Percentiles rank a stretch among this genome's conserved stretches.
These are phyloP conservation scores for Trichoderma koningii DNA, from an alignment of 2,329 filamentous ascomycete genomes.

Conservation along the genomic window DNA sequence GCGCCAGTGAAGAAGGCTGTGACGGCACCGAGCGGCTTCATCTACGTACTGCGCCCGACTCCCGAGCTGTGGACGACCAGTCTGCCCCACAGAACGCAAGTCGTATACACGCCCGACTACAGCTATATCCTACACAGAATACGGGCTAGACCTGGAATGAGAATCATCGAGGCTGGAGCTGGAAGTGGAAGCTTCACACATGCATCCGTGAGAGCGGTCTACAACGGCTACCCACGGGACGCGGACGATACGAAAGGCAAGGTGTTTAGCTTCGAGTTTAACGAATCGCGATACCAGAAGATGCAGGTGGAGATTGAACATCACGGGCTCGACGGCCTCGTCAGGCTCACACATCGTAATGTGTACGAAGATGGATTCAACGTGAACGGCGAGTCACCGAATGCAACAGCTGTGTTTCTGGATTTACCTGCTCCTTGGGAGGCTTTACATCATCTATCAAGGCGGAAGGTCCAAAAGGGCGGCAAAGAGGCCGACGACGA, in stretches of 20 bases:
- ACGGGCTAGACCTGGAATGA: conserved; percentile 70
- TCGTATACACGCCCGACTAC: conserved; percentile 85
- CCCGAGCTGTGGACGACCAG: conserved; percentile 82
- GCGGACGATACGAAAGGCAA: conserved; percentile 57
- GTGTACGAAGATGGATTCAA: conserved; percentile 76
- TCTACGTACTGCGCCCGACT: conserved; percentile 76
- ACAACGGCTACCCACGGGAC: conserved; percentile 65
- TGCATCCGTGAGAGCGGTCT: conserved; percentile 73
- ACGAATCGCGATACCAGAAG: conserved; percentile 69
- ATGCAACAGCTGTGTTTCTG: conserved; percentile 72
- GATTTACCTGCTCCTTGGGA: conserved; percentile 82
- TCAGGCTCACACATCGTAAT: conserved; percentile 75
- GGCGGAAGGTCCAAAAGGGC: conserved; percentile 43
- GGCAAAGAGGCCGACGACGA: conserved; percentile 31
- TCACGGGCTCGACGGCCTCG: conserved; percentile 66
- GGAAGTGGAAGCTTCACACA: conserved; percentile 85
- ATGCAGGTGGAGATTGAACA: conserved; percentile 69
- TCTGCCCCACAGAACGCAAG: conserved; percentile 79
- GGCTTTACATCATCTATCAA: conserved; percentile 73
- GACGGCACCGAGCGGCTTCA: conserved; percentile 67
- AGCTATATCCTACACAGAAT: conserved; percentile 80
- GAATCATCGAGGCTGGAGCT: conserved; percentile 77
- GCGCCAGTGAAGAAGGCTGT: conserved; percentile 50
- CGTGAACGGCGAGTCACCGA: conserved; percentile 59
- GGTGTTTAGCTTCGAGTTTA: conserved; percentile 82